Evolutionary conservation across 176 grass and related monocot species (phyloP).

Genomic region (Bromus sterilis): DNA sequence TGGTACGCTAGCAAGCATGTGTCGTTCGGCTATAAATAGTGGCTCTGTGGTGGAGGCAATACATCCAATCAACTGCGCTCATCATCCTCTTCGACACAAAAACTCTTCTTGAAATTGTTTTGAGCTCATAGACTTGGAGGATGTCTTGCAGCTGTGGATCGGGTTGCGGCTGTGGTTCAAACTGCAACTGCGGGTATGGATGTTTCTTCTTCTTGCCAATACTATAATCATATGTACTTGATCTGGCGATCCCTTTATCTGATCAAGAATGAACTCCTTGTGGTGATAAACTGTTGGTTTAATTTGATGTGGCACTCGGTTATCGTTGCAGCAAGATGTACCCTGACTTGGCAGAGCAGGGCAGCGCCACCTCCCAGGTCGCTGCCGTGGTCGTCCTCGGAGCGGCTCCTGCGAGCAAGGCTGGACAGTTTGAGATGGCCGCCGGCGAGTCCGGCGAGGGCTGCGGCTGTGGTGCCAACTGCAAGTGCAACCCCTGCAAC

Average conservation of each 20-base stretch:
- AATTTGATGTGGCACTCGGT: not conserved
- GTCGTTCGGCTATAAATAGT: conserved; percentile 4
- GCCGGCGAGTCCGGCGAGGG: conserved; percentile 1
- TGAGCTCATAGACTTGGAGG: not conserved
- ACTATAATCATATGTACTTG: no score
- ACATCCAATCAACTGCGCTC: not conserved
- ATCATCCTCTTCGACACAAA: not conserved
- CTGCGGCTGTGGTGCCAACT: conserved; percentile 32
- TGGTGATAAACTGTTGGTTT: not conserved
- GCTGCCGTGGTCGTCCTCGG: conserved; percentile 27
- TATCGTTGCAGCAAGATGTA: conserved; percentile 39
- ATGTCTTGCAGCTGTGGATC: conserved; percentile 50
- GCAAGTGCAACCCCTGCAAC: no score
- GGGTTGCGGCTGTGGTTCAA: conserved; percentile 25
- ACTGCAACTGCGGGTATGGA: conserved; percentile 27
- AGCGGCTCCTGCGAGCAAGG: conserved; percentile 13
- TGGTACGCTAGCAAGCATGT: no score
- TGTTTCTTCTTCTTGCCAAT: not conserved
- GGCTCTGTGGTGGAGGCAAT: not conserved
- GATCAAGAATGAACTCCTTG: not conserved
- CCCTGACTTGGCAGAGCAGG: conserved; percentile 39
- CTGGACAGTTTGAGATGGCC: no score
- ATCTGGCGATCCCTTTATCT: no score
- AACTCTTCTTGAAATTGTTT: not conserved
- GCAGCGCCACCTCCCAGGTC: not conserved